A percentile compares a stretch with the other conserved stretches of the same genome.
phyloP scores from a whole-genome alignment of 768 basidiomycete species.

The Hericium erinaceus region DNA sequence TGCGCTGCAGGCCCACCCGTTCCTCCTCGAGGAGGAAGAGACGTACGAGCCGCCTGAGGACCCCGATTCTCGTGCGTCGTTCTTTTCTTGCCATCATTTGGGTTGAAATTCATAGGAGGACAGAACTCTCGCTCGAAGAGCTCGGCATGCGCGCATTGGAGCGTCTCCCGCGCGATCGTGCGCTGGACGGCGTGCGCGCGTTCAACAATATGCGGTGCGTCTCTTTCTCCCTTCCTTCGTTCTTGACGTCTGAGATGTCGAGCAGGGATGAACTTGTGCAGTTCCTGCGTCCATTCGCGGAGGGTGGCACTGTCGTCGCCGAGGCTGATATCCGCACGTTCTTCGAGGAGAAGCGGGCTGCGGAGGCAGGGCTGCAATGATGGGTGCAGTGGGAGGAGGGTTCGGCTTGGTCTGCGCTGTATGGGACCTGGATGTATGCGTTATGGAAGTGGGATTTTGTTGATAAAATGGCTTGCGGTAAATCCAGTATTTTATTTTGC shows the following conservation, averaged over 20 bases:
- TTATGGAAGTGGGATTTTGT: too few relatives aligned
- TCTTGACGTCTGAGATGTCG: background rate
- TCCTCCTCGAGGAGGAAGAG: conserved; percentile 68
- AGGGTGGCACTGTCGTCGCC: conserved; percentile 64
- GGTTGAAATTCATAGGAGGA: background rate
- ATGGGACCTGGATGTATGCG: too few relatives aligned
- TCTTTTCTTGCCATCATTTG: background rate
- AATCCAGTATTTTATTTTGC: too few relatives aligned
- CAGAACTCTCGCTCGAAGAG: conserved; percentile 74
- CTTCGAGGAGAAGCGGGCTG: conserved; percentile 34
- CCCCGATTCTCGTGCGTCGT: conserved; percentile 60
- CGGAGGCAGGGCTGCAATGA: background rate
- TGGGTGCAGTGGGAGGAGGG: too few relatives aligned
- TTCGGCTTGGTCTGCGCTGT: too few relatives aligned
- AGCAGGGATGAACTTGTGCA: conserved; percentile 58
- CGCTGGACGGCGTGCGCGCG: conserved; percentile 76
- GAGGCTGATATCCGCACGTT: conserved; percentile 63
- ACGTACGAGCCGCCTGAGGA: conserved; percentile 82
- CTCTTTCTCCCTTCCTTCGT: background rate
- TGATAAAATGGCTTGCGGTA: too few relatives aligned
- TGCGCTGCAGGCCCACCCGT: conserved; percentile 43
- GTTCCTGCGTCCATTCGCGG: conserved; percentile 72
- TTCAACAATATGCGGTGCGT: conserved; percentile 77
- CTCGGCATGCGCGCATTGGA: conserved; percentile 72
- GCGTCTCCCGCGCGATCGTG: conserved; percentile 67